Evolutionary conservation across 225 moss, liverwort and hornwort species (phyloP).

Genomic region (Physcomitrium patens): DNA sequence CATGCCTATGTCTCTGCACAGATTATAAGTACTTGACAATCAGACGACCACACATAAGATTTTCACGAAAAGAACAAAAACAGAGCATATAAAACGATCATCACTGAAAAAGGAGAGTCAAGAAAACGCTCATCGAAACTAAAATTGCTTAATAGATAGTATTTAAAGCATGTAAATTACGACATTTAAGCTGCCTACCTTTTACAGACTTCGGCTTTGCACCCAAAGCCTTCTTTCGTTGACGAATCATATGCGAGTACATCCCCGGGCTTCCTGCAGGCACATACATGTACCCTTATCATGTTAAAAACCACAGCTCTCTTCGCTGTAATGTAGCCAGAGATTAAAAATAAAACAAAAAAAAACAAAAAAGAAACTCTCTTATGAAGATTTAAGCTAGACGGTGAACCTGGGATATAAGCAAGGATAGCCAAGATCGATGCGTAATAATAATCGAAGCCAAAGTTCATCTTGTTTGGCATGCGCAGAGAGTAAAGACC

Average conservation of each 20-base stretch:
- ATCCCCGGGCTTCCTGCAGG: slow-evolving; percentile 82
- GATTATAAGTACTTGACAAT: background rate
- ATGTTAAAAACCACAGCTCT: background rate
- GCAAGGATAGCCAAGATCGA: slow-evolving; percentile 61
- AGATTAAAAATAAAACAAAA: slow-evolving; percentile 1
- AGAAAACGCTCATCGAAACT: background rate
- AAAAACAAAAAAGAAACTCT: background rate
- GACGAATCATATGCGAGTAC: slow-evolving; percentile 88
- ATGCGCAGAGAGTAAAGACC: slow-evolving; percentile 70
- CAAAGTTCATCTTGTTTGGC: slow-evolving; percentile 88
- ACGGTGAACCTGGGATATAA: slow-evolving; percentile 71
- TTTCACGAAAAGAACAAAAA: background rate
- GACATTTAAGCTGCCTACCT: slow-evolving; percentile 30
- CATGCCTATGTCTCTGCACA: too few relatives aligned
- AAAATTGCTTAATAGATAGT: background rate
- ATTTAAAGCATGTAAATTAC: slow-evolving; percentile 6
- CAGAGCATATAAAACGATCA: background rate
- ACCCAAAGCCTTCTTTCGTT: slow-evolving; percentile 80
- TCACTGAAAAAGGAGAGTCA: background rate
- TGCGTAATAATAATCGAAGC: slow-evolving; percentile 72
- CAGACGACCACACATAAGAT: background rate
- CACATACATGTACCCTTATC: slow-evolving; percentile 2
- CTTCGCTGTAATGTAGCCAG: background rate
- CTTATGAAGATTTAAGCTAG: background rate
- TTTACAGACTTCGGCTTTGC: slow-evolving; percentile 43